Conservation (phyloP, 2,329 filamentous ascomycete genomes). For the Shiraia sp. region DNA sequence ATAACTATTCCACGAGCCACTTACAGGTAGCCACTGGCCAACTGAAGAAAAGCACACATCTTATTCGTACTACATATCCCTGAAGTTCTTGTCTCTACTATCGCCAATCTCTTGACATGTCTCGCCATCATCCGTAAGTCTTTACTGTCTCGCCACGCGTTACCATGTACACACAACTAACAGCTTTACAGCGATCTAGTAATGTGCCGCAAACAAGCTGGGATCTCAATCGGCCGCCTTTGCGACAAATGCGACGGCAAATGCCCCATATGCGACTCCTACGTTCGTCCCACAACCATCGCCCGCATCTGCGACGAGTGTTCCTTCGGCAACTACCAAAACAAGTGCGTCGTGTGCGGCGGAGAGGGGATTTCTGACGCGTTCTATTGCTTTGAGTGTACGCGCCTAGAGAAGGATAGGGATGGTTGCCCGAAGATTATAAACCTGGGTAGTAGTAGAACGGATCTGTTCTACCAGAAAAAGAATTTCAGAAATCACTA, state of each 20-base stretch:
- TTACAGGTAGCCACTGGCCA: too few species aligned
- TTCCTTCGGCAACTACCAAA: constrained; percentile 99
- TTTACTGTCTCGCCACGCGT: constrained; percentile 4
- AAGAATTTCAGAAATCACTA: constrained; percentile 69
- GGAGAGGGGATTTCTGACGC: constrained; percentile 97
- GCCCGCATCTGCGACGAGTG: constrained; percentile 99
- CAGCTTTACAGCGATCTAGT: constrained; percentile 76
- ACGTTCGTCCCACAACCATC: constrained; percentile 95
- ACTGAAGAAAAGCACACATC: too few species aligned
- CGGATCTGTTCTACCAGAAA: constrained; percentile 82
- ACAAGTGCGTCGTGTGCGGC: constrained; percentile 98
- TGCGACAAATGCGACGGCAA: constrained; percentile 99
- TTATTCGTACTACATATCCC: background rate
- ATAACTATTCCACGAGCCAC: too few species aligned
- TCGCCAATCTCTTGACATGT: constrained; percentile 61
- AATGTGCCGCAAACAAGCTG: constrained; percentile 98
- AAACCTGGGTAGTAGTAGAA: constrained; percentile 92
- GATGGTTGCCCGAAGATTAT: constrained; percentile 99
- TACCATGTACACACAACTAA: constrained; percentile 15
- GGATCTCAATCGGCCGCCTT: constrained; percentile 96
- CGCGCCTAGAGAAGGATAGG: constrained; percentile 91
- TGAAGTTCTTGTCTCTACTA: background rate
- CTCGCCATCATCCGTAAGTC: constrained; percentile 87
- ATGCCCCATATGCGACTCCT: constrained; percentile 98
- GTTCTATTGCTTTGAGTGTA: constrained; percentile 99